Conservation (phyloP, 495 filamentous ascomycete species). For the Podospora sp. region DNA sequence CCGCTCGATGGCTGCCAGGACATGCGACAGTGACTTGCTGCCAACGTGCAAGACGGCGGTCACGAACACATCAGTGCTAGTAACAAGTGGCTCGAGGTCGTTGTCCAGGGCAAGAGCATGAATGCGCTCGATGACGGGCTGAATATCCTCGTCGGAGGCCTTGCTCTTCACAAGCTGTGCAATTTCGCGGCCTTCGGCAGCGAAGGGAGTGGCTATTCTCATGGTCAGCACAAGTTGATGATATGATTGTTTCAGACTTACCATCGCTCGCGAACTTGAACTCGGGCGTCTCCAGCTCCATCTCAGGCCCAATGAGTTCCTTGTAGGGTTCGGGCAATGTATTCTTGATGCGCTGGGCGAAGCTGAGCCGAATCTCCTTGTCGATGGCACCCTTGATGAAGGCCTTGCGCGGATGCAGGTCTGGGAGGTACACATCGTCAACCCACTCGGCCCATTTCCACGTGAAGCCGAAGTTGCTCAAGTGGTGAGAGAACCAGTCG, state of each 20-base stretch:
- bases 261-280: slow-evolving; percentile 87
- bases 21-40: slow-evolving; percentile 92
- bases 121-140: slow-evolving; percentile 73
- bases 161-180: slow-evolving; percentile 79
- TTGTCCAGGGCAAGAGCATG: slow-evolving; percentile 70
- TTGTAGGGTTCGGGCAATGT: slow-evolving; percentile 88
- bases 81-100: slow-evolving; percentile 73
- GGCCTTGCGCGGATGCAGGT: slow-evolving; percentile 83
- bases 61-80: slow-evolving; percentile 88
- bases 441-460: slow-evolving; percentile 99
- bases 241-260: slow-evolving; percentile 47
- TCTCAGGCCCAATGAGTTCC: slow-evolving; percentile 75
- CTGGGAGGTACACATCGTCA: slow-evolving; percentile 76
- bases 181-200: slow-evolving; percentile 76
- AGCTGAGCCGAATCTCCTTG: slow-evolving; percentile 95
- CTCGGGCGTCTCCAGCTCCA: slow-evolving; percentile 89
- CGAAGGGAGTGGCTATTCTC: slow-evolving; percentile 71
- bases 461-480: slow-evolving; percentile 98
- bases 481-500: slow-evolving; percentile 97
- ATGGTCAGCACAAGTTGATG: slow-evolving; percentile 22
- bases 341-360: slow-evolving; percentile 92
- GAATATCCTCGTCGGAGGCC: slow-evolving; percentile 77
- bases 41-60: slow-evolving; percentile 91
- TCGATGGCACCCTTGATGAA: slow-evolving; percentile 90
- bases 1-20: slow-evolving; percentile 92